Evolutionary conservation across 805 yeast species (phyloP).

Genomic region (Metschnikowia lachancei): DNA sequence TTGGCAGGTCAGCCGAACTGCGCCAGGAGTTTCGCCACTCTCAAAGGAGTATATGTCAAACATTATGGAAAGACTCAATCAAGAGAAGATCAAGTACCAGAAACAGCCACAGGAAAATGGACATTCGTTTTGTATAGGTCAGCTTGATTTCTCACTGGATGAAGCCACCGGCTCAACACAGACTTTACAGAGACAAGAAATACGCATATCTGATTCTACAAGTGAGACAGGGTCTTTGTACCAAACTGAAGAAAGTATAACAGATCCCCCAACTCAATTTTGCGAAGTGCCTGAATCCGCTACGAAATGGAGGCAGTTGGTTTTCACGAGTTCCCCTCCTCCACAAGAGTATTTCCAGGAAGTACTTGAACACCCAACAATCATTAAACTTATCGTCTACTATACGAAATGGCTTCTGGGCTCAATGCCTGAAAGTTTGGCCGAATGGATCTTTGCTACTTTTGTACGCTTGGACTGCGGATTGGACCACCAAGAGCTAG

Average conservation of each 20-base stretch:
- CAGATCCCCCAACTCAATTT: not conserved
- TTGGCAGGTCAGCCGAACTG: not conserved
- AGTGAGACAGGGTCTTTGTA: not conserved
- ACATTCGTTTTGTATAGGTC: not conserved
- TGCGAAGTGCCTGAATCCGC: constrained; percentile 25
- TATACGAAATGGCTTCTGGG: constrained; percentile 40
- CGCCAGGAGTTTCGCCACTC: constrained; percentile 1
- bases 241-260: not conserved
- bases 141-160: not conserved
- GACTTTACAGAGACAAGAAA: not conserved
- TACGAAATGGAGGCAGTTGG: constrained; percentile 31
- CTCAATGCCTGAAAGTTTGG: constrained; percentile 25
- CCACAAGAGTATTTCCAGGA: constrained; percentile 21
- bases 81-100: not conserved
- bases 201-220: not conserved
- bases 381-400: constrained; percentile 34
- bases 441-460: constrained; percentile 37
- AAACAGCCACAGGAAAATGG: not conserved
- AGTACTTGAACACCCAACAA: constrained; percentile 30
- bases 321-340: constrained; percentile 32
- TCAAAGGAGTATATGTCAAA: not conserved
- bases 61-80: not conserved
- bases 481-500: constrained; percentile 32
- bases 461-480: constrained; percentile 36
- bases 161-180: not conserved